A percentile compares a stretch with the other conserved stretches of the same genome.
Conservation (phyloP, 2,329 filamentous ascomycete genomes). For the Bipolaris oryzae region DNA sequence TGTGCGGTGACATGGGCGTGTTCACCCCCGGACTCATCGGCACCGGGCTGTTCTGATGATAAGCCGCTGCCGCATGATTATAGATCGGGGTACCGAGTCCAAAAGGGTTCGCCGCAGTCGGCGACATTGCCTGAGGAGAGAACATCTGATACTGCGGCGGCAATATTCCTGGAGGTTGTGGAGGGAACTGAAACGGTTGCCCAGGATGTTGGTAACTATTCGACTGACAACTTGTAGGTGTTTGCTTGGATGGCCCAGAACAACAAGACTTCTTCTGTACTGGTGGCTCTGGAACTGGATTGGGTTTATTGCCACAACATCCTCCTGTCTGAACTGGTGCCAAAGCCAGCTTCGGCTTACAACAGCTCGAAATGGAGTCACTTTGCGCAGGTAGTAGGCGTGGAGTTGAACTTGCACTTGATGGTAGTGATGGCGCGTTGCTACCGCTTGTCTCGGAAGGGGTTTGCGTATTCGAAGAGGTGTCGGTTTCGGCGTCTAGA, state of each 20-base stretch:
- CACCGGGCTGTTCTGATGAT: slow-evolving; percentile 43
- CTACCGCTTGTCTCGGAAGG: slow-evolving; percentile 44
- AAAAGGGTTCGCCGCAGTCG: slow-evolving; percentile 27
- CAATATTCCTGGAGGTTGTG: slow-evolving; percentile 28
- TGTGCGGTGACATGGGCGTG: slow-evolving; percentile 28
- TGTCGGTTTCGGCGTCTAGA: slow-evolving; percentile 40
- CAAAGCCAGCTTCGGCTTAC: slow-evolving; percentile 35
- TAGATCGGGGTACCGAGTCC: slow-evolving; percentile 44
- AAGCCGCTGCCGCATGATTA: slow-evolving; percentile 40
- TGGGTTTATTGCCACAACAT: slow-evolving; percentile 40
- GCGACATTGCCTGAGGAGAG: slow-evolving; percentile 20
- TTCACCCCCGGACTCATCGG: slow-evolving; percentile 30
- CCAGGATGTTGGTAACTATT: slow-evolving; percentile 17
- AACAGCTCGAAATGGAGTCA: slow-evolving; percentile 40
- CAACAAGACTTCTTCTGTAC: slow-evolving; percentile 42
- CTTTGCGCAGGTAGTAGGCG: slow-evolving; percentile 37
- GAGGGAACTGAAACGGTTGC: slow-evolving; percentile 29
- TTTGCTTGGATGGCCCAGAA: slow-evolving; percentile 28
- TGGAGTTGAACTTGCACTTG: slow-evolving; percentile 48
- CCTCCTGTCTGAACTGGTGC: slow-evolving; percentile 26
- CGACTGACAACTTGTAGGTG: slow-evolving; percentile 12
- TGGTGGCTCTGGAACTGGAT: slow-evolving; percentile 20
- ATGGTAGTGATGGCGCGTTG: slow-evolving; percentile 41
- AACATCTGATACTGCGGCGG: slow-evolving; percentile 31
- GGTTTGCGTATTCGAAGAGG: slow-evolving; percentile 39